Evolutionary conservation across 2,329 filamentous ascomycete species (phyloP).

Genomic region (Cordyceps fumosorosea): DNA sequence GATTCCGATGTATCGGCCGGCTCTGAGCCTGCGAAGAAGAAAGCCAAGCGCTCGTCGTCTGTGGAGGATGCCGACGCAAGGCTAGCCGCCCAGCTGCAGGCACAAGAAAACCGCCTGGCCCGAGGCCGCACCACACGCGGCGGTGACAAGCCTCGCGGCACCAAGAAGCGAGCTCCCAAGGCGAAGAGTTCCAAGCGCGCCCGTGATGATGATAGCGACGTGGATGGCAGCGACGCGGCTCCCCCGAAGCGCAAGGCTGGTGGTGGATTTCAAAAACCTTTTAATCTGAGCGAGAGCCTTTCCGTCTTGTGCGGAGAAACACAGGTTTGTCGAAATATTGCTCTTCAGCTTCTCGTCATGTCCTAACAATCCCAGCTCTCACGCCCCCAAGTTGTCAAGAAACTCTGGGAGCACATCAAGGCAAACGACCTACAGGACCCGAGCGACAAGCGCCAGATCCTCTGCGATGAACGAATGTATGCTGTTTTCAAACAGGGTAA

Average conservation of each 20-base stretch:
- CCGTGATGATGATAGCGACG: constrained; percentile 71
- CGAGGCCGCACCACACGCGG: constrained; percentile 70
- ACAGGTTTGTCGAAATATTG: constrained; percentile 41
- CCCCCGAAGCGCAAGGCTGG: constrained; percentile 73
- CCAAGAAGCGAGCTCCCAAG: constrained; percentile 57
- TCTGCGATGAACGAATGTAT: constrained; percentile 85
- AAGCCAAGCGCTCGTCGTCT: constrained; percentile 57
- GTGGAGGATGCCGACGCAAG: constrained; percentile 75
- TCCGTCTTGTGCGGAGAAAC: constrained; percentile 64
- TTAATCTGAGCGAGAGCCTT: constrained; percentile 64
- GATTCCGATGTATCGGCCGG: constrained; percentile 43
- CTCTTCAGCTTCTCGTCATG: background rate
- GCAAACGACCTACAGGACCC: constrained; percentile 83
- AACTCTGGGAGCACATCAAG: constrained; percentile 94
- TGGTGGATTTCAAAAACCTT: constrained; percentile 87
- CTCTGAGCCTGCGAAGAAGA: constrained; percentile 49
- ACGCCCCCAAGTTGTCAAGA: constrained; percentile 91
- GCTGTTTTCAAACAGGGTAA: constrained; percentile 85
- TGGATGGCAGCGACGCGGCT: constrained; percentile 53
- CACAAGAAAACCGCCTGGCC: constrained; percentile 72
- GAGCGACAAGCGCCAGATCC: constrained; percentile 82
- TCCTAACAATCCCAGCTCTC: constrained; percentile 55
- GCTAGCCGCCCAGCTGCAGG: constrained; percentile 81
- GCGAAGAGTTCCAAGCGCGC: constrained; percentile 75
- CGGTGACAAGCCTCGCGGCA: constrained; percentile 48